phyloP scores from a whole-genome alignment of 169 alveolate species.

The Perkinsus chesapeaki region DNA sequence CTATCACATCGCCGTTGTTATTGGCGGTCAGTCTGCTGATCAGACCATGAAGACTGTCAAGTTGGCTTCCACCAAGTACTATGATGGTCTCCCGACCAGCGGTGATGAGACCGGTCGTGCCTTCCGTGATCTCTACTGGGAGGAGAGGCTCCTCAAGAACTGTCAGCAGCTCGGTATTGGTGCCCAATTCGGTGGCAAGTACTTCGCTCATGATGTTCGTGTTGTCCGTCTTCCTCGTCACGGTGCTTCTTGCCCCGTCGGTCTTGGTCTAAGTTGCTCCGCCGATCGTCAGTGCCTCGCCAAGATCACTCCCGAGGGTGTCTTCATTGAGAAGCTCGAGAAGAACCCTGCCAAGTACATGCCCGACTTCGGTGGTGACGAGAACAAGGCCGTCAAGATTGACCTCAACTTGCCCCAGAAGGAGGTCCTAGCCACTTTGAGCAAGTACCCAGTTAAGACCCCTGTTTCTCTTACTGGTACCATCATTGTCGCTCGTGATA shows the following conservation, averaged over 20 bases:
- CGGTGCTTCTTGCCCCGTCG: slow-evolving; percentile 80
- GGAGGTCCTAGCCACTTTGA: slow-evolving; percentile 30
- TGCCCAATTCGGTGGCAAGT: slow-evolving; percentile 83
- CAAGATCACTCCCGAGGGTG: slow-evolving; percentile 43
- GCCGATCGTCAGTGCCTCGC: slow-evolving; percentile 76
- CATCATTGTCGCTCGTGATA: slow-evolving; percentile 75
- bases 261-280: slow-evolving; percentile 80
- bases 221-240: slow-evolving; percentile 76
- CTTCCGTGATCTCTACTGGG: slow-evolving; percentile 64
- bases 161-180: slow-evolving; percentile 69
- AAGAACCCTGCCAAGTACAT: slow-evolving; percentile 64
- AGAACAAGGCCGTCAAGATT: slow-evolving; percentile 40
- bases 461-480: slow-evolving; percentile 52
- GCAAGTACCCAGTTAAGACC: slow-evolving; percentile 56
- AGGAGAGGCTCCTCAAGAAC: slow-evolving; percentile 21
- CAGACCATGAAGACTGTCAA: slow-evolving; percentile 72
- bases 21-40: slow-evolving; percentile 77
- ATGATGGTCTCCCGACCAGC: slow-evolving; percentile 57
- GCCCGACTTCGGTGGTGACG: slow-evolving; percentile 2
- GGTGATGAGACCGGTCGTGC: slow-evolving; percentile 65
- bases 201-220: slow-evolving; percentile 78
- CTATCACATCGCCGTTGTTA: slow-evolving; percentile 74
- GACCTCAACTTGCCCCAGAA: slow-evolving; percentile 63
- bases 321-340: slow-evolving; percentile 66
- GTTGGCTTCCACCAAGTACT: slow-evolving; percentile 65